Evolutionary conservation across 352 stramenopile genomes (phyloP), one percentile per base, ranked within the genome.

Genomic region (Phytophthora hibernalis): DNA sequence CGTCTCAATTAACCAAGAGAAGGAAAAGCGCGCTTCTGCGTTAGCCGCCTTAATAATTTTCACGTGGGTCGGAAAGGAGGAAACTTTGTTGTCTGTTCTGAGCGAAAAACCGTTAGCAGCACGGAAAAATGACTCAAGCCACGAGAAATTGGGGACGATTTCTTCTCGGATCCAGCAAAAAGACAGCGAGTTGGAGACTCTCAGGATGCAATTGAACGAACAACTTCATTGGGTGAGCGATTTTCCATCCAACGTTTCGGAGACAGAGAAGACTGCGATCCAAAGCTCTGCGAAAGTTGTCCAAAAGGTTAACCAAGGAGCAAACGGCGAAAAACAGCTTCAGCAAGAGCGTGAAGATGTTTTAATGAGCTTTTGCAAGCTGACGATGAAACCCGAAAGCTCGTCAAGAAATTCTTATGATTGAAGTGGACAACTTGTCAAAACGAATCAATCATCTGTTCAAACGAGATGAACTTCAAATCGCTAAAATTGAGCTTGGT

Each of bases 1-100:
- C 15, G 64, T 68, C 21, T 72, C 58, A 5, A 72, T 72, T 22
- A 72, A 72, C 26, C 57, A 61, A 16, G 57, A 67, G 18, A 68
- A 68, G 22, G 26, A 72, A 16, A 68, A 31, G 3, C 64, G 64
- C 49, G 37, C 33, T 30, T 37, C 11, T n/a, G 58, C 64, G 20
- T 33, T 72, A n/a, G 57, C 64, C 47, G 58, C 28, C 10, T 50
- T 71, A 38, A 71, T 71, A 28, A 26, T 50, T 3, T 54, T 58
- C 54, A 44, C 7, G 33, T 70, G 54, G 48, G 31, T 15, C 13
- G 35, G 37, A 16, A 67, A 49, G n/a, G 24, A 63, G 13, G 38
- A 54, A 9, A 45, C 21, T n/a, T 47, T 71, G 56, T 4, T 51
- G 15, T 51, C 40, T 21, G 42, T 62, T 30, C 11, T 71, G 10